Percentiles rank a stretch among this genome's conserved stretches.
These are phyloP conservation scores for Xylariaceae sp. DNA, from an alignment of 2,329 filamentous ascomycete species.

Conservation along the genomic window DNA sequence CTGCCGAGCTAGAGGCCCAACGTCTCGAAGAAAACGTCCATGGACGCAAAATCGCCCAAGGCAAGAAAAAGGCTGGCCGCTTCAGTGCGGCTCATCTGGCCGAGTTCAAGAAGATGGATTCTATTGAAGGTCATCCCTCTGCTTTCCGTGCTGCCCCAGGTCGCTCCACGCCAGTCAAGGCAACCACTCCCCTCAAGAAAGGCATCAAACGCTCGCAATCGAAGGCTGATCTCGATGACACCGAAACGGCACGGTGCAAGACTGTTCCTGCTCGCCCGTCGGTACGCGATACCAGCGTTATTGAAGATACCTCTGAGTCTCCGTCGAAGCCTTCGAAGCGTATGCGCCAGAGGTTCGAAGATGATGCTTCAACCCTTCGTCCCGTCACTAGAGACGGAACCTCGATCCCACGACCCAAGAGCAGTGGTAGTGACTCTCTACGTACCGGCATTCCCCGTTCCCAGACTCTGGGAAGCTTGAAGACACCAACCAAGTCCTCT, in stretches of 20 bases:
- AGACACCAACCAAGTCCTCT: constrained; percentile 76
- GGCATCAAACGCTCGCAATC: constrained; percentile 34
- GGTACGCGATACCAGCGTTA: constrained; percentile 12
- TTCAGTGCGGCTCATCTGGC: constrained; percentile 83
- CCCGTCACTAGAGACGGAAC: constrained; percentile 46
- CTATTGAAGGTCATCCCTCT: constrained; percentile 81
- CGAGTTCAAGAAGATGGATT: constrained; percentile 96
- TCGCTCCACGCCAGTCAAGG: constrained; percentile 47
- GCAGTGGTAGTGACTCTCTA: constrained; percentile 35
- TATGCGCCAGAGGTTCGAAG: constrained; percentile 58
- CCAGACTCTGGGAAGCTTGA: constrained; percentile 51
- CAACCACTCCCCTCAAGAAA: constrained; percentile 45
- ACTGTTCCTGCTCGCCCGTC: constrained; percentile 26
- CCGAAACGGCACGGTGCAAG: constrained; percentile 28
- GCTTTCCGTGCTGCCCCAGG: constrained; percentile 59
- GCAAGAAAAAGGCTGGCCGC: constrained; percentile 70
- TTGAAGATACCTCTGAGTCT: constrained; percentile 31
- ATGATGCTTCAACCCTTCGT: constrained; percentile 64
- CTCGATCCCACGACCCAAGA: constrained; percentile 45
- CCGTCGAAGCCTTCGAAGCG: constrained; percentile 72
- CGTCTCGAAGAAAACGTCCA: constrained; percentile 33
- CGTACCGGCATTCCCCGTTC: constrained; percentile 35
- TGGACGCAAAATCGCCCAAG: constrained; percentile 68
- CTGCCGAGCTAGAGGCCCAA: constrained; percentile 49
- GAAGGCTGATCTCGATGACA: constrained; percentile 62